Evolutionary conservation across 1,139 yeast species (phyloP).

Genomic region (Sugiyamaella xylanicola): DNA sequence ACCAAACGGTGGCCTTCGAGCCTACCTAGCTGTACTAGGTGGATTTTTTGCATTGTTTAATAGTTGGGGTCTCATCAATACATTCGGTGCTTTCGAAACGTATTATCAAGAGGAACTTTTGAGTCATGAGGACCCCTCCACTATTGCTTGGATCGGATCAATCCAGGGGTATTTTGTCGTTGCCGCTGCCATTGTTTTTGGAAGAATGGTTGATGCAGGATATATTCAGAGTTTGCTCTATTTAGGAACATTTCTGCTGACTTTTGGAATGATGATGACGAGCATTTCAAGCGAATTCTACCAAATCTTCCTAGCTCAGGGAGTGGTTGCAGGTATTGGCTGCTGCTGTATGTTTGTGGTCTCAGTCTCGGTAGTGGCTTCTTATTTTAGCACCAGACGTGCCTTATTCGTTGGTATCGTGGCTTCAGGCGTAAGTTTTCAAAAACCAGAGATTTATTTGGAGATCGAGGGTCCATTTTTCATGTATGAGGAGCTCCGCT

Average conservation of each 20-base stretch:
- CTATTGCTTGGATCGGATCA: constrained; percentile 38
- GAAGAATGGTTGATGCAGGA: constrained; percentile 45
- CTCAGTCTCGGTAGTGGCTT: constrained; percentile 41
- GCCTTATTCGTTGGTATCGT: constrained; percentile 59
- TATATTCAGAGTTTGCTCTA: constrained; percentile 33
- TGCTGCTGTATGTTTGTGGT: constrained; percentile 45
- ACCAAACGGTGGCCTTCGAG: constrained; percentile 40
- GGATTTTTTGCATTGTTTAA: constrained; percentile 54
- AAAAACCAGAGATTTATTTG: too few relatives aligned
- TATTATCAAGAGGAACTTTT: constrained; percentile 55
- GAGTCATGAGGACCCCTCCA: constrained; percentile 39
- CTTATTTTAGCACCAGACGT: constrained; percentile 56
- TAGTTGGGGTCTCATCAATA: constrained; percentile 59
- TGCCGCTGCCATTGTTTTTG: constrained; percentile 55
- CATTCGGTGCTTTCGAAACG: constrained; percentile 64
- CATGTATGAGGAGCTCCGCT: neutral
- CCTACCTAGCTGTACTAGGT: constrained; percentile 40
- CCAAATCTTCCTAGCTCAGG: constrained; percentile 61
- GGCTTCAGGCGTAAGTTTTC: constrained; percentile 62
- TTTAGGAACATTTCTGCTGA: constrained; percentile 48
- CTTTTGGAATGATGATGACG: constrained; percentile 54
- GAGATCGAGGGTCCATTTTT: constrained; percentile 18
- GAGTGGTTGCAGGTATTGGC: constrained; percentile 58
- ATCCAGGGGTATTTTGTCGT: constrained; percentile 44
- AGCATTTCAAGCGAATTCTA: constrained; percentile 53